Conservation (phyloP, 208 protist genomes). For the Tritrichomonas musculus region DNA sequence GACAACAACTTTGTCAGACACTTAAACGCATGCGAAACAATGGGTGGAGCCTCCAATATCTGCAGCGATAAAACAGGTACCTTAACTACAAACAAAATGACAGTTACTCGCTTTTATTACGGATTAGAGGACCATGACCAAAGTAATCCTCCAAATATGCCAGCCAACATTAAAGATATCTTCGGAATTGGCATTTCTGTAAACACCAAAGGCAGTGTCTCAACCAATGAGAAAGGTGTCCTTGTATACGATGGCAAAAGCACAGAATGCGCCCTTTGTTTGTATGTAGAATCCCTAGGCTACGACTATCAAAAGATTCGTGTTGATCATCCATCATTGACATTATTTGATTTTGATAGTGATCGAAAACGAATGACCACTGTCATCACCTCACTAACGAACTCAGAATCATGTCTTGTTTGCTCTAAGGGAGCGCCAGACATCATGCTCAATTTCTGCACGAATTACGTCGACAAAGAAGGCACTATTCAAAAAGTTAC, state of each 20-base stretch:
- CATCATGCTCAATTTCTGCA: neutral
- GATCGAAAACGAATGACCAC: neutral
- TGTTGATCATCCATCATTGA: neutral
- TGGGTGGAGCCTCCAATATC: constrained; percentile 80
- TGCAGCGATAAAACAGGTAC: constrained; percentile 93
- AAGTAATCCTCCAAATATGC: neutral
- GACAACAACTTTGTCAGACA: too few relatives aligned
- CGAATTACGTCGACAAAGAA: neutral
- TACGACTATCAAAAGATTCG: neutral
- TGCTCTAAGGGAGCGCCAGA: neutral
- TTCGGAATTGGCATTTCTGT: neutral
- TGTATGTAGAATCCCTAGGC: neutral
- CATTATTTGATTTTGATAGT: neutral
- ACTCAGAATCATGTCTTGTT: neutral
- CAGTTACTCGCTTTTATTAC: constrained; percentile 25
- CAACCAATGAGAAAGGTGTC: neutral
- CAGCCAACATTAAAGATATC: neutral
- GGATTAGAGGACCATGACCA: neutral
- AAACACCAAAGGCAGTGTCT: neutral
- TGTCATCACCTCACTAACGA: neutral
- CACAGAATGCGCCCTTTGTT: neutral
- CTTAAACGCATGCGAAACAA: too few relatives aligned
- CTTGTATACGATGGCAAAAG: neutral
- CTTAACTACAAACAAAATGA: constrained; percentile 41
- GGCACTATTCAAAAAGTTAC: neutral